A percentile compares a stretch with the other conserved stretches of the same genome.
Conservation (phyloP, 2,329 filamentous ascomycete species). For the Lachnellula suecica region DNA sequence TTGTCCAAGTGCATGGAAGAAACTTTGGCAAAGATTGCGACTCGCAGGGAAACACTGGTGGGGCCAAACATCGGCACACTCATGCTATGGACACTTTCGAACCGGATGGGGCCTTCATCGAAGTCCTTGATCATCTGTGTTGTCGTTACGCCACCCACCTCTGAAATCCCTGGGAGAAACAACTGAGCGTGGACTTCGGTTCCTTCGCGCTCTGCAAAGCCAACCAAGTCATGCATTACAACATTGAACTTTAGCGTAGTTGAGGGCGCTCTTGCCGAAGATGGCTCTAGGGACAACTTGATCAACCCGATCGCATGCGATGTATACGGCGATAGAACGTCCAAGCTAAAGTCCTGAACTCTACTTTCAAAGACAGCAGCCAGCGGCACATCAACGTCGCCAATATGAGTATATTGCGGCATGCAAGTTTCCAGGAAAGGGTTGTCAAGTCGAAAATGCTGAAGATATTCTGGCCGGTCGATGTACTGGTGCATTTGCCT, state of each 20-base stretch:
- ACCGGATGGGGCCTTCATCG: constrained; percentile 87
- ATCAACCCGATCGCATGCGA: constrained; percentile 88
- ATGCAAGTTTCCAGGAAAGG: constrained; percentile 90
- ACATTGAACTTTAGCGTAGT: constrained; percentile 97
- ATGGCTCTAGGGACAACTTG: constrained; percentile 87
- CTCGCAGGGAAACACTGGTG: constrained; percentile 72
- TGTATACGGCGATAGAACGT: constrained; percentile 90
- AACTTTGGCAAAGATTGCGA: constrained; percentile 89
- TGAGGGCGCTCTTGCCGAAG: constrained; percentile 85
- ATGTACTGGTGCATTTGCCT: constrained; percentile 96
- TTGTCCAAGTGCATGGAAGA: constrained; percentile 95
- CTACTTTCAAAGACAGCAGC: constrained; percentile 91
- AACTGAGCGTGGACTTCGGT: constrained; percentile 94
- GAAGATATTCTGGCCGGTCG: constrained; percentile 89
- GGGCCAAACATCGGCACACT: constrained; percentile 81
- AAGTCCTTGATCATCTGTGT: constrained; percentile 94
- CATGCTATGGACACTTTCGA: constrained; percentile 98
- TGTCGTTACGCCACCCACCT: constrained; percentile 88
- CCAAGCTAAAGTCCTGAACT: constrained; percentile 90
- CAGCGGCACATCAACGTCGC: constrained; percentile 89
- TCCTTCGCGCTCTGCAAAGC: constrained; percentile 93
- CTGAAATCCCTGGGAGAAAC: constrained; percentile 89
- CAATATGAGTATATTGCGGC: constrained; percentile 88
- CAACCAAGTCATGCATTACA: constrained; percentile 93
- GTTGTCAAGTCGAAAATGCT: constrained; percentile 89